A percentile compares a stretch with the other conserved stretches of the same genome.
These are phyloP conservation scores for Pelagophyceae sp. DNA, from an alignment of 352 stramenopile species.

Conservation along the genomic window DNA sequence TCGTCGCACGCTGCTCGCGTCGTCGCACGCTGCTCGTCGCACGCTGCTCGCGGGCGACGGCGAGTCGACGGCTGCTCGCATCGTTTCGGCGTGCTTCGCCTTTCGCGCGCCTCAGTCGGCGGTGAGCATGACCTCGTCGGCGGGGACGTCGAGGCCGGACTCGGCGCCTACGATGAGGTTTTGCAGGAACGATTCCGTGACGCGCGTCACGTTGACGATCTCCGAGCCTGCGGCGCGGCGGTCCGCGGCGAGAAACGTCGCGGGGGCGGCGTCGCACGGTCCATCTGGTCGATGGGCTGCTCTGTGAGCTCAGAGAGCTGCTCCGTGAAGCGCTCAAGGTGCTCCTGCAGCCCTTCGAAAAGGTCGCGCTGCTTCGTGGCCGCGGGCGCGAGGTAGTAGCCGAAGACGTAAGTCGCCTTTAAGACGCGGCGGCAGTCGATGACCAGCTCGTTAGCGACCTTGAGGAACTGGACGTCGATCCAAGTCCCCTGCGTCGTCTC, in stretches of 20 bases:
- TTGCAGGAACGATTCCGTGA: constrained; percentile 70
- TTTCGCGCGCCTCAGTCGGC: too few species aligned
- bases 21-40: too few species aligned
- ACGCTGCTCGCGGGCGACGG: too few species aligned
- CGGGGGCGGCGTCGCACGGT: too few species aligned
- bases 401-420: constrained; percentile 94
- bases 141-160: constrained; percentile 15
- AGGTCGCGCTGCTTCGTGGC: constrained; percentile 69
- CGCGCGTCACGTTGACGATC: constrained; percentile 75
- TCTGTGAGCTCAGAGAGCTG: constrained; percentile 68
- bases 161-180: constrained; percentile 52
- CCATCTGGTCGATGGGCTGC: constrained; percentile 72
- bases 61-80: too few species aligned
- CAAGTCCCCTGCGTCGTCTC: constrained; percentile 71
- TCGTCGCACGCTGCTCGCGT: too few species aligned
- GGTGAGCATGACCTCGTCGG: too few species aligned
- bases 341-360: constrained; percentile 75
- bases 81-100: too few species aligned
- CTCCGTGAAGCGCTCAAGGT: constrained; percentile 75
- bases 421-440: constrained; percentile 95
- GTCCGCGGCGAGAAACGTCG: too few species aligned
- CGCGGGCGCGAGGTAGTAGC: constrained; percentile 72
- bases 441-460: constrained; percentile 85
- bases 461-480: constrained; percentile 97
- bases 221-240: too few species aligned